Evolutionary conservation across 306 rosid genomes (phyloP).

Genomic region (Citrullus colocynthis): DNA sequence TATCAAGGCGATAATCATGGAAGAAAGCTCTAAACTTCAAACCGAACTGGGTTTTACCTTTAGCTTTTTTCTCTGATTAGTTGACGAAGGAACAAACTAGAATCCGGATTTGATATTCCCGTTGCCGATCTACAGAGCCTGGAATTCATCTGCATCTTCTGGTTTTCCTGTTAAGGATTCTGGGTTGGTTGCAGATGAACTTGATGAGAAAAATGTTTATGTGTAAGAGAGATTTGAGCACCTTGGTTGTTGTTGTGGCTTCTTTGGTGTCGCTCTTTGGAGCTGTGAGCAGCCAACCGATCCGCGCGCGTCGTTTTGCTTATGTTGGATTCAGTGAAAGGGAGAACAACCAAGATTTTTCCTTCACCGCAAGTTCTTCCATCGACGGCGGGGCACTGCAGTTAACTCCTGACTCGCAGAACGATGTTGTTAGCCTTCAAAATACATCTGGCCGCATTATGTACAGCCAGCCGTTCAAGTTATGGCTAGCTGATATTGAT

Average conservation of each 20-base stretch:
- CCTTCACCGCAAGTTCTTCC: conserved; percentile 10
- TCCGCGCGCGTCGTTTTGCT: background rate
- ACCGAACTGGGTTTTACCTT: background rate
- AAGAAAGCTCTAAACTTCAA: background rate
- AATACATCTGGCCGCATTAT: conserved; percentile 27
- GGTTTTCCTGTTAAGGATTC: background rate
- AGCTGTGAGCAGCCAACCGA: background rate
- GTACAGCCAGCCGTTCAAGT: conserved; percentile 19
- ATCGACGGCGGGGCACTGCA: conserved; percentile 18
- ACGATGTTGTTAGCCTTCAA: background rate
- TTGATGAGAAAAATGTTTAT: background rate
- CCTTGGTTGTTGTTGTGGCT: background rate
- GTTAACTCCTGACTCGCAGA: conserved; percentile 21
- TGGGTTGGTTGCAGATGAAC: background rate
- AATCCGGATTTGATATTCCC: background rate
- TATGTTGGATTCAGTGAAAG: background rate
- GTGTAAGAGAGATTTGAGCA: background rate
- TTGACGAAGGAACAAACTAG: background rate
- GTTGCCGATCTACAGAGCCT: background rate
- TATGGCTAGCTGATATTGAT: conserved; percentile 19
- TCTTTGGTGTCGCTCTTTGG: background rate
- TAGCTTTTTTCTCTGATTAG: background rate
- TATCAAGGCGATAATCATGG: background rate
- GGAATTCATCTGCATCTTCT: background rate
- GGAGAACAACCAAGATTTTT: background rate